A percentile compares a stretch with the other conserved stretches of the same genome.
These are phyloP conservation scores for Sphagnum fallax DNA, from an alignment of 228 moss, liverwort and hornwort species.

Conservation along the genomic window DNA sequence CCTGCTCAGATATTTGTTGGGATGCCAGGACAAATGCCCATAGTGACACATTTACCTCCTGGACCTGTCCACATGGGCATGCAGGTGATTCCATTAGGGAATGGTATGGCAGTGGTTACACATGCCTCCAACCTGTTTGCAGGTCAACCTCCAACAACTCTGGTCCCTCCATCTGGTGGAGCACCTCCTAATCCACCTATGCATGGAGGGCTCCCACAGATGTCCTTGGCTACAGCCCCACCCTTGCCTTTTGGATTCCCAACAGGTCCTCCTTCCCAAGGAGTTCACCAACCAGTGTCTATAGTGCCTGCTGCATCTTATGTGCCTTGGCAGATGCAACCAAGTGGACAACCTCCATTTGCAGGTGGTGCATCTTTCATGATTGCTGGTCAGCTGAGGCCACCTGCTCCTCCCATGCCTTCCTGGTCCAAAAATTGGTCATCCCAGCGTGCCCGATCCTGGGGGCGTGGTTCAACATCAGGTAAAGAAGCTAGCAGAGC, in stretches of 20 bases:
- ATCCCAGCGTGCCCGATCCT: not conserved
- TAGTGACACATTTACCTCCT: conserved; percentile 5
- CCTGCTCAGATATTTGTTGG: conserved; percentile 16
- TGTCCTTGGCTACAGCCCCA: conserved; percentile 19
- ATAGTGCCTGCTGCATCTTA: conserved; percentile 22
- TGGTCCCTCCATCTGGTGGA: not conserved
- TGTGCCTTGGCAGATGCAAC: conserved; percentile 37
- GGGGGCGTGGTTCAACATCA: not conserved
- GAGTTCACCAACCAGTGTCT: conserved; percentile 9
- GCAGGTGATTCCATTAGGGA: conserved; percentile 20
- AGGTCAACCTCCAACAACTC: conserved; percentile 5
- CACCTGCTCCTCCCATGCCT: not conserved
- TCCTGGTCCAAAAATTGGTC: not conserved
- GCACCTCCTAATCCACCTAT: conserved; percentile 8
- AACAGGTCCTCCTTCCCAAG: conserved; percentile 28
- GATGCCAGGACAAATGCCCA: conserved; percentile 26
- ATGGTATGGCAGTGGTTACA: conserved; percentile 13
- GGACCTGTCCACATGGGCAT: conserved; percentile 22
- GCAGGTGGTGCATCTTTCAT: conserved; percentile 22
- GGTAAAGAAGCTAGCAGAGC: not conserved
- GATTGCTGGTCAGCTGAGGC: conserved; percentile 14
- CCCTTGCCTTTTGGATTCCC: conserved; percentile 26
- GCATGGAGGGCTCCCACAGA: conserved; percentile 22
- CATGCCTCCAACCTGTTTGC: conserved; percentile 13
- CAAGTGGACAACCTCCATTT: conserved; percentile 28